phyloP scores from a whole-genome alignment of 257 asterid genomes.

The Eustoma russellianum region DNA sequence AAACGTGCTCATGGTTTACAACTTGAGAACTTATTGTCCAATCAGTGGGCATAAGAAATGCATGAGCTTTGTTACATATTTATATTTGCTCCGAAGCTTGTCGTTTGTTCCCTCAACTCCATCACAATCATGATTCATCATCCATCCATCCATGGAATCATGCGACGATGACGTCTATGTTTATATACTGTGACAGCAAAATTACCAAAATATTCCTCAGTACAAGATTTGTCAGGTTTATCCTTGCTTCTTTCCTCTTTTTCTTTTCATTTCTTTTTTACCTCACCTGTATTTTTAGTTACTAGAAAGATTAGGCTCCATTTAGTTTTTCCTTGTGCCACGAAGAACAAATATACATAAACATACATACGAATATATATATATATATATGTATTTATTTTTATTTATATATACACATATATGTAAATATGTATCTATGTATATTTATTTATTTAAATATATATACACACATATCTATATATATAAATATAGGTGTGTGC shows the following conservation, averaged over 20 bases:
- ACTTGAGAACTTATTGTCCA: too few relatives aligned
- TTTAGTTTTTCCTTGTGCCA: too few relatives aligned
- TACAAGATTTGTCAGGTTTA: background rate
- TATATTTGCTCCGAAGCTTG: conserved; percentile 31
- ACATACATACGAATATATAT: too few relatives aligned
- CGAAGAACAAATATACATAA: too few relatives aligned
- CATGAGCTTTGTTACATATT: conserved; percentile 33
- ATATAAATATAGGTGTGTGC: too few relatives aligned
- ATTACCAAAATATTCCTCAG: conserved; percentile 12
- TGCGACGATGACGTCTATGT: conserved; percentile 22
- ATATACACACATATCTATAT: too few relatives aligned
- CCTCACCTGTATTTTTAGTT: background rate
- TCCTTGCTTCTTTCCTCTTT: conserved; percentile 7
- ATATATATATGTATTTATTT: too few relatives aligned
- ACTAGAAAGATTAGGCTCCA: too few relatives aligned
- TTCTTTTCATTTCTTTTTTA: background rate
- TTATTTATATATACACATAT: too few relatives aligned
- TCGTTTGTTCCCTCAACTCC: conserved; percentile 25
- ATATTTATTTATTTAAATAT: too few relatives aligned
- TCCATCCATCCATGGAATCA: conserved; percentile 17
- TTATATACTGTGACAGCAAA: conserved; percentile 2
- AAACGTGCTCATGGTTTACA: too few relatives aligned
- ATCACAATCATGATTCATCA: conserved; percentile 30
- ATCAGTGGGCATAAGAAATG: conserved; percentile 46
- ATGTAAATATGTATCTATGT: too few relatives aligned